Base-by-base conservation (phyloP, 371 early-diverging fungal species). In the Mucor lusitanicus region DNA sequence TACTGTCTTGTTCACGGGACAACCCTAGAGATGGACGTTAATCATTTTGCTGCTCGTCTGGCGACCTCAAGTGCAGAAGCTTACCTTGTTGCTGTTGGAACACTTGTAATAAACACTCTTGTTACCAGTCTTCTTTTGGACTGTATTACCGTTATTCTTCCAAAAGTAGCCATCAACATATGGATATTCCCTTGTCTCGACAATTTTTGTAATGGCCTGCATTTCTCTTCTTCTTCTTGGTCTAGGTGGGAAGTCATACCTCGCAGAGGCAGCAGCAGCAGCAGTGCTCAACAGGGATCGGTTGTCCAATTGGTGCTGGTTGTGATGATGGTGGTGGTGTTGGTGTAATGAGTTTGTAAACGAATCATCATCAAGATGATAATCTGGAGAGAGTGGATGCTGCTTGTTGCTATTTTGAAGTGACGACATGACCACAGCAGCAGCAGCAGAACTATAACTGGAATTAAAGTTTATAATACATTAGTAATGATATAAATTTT, bases 1-100 rank as follows among this genome's bases (percentile, higher is more conserved):
- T 27, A 88, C 88, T 5, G 89, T 89, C 68, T 89, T 89, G 67
- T 89, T 89, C 3, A 89, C 89, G 7, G 85, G 79, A 63, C 85
- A 84, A 12, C 82, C 84, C 82, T 84, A 48, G 12, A 42, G 0
- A 32, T 19, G 59, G 50, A 28, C 7, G 44, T 33, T 25, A 44
- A 28, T 42, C 1, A 27, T 13, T 42, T 21, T 19, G 21, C 21
- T 46, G 3, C 15, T 40, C 17, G 4, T 5, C 1, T 12, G 1
- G 4, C 15, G 40, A 40, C 17, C 40, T 17, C 5, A 17, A 23
- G 12, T 12, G 13, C 6, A 19, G 23, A 50, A 25, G 17, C 8
- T 67, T 72, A 77, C 81, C 71, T 78, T 81, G 23, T 66, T 74
- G 40, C 81, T 77, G 48, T 79, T 77, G 12, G 80, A 77, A 37